Evolutionary conservation across 2,329 filamentous ascomycete genomes (phyloP), one percentile per base, ranked within the genome.

Genomic region (Cercospora sp.): DNA sequence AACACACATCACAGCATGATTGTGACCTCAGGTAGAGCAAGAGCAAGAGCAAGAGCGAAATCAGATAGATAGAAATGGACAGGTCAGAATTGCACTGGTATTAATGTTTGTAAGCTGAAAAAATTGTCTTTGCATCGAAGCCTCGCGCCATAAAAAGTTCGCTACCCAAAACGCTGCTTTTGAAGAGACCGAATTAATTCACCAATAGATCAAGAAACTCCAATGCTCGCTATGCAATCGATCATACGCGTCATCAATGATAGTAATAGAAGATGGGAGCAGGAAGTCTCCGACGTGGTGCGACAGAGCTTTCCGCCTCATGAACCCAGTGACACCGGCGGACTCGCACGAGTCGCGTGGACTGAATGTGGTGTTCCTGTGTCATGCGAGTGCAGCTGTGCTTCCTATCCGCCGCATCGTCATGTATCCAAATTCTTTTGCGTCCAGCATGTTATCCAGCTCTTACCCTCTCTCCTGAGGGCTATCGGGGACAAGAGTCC

Each of bases 181-280:
- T 55, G 48, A 55, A 55, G 23, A 55, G 48, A 55, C 48, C 48
- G 26, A 7, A 55, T 55, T 55, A 16, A 16, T 12, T 23, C 48
- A 53, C 48, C 23, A 26, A 53, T 26, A 26, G 23, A 53, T 13
- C 23, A 51, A 51, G 20, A 58, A 58, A 58, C 53, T 20, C 30
- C 55, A 36, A 59, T 36, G 55, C 55, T 59, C 55, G 55, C 55
- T 59, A 59, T 59, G 55, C 55, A 31, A 1, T 55, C 23, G 48
- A 55, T 55, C 48, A n/a, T 55, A 55, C 48, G 48, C 48, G 13
- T 55, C 48, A 26, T 55, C 23, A 53, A 26, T 55, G 48, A 55
- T 28, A 28, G 48, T 55, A 53, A 53, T 23, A 55, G 12, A 55
- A 28, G 20, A 13, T 26, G 23, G 23, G 23, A n/a, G 48, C 10